Conservation (phyloP, 73 alveolate species). For the Symbiodinium natans region DNA sequence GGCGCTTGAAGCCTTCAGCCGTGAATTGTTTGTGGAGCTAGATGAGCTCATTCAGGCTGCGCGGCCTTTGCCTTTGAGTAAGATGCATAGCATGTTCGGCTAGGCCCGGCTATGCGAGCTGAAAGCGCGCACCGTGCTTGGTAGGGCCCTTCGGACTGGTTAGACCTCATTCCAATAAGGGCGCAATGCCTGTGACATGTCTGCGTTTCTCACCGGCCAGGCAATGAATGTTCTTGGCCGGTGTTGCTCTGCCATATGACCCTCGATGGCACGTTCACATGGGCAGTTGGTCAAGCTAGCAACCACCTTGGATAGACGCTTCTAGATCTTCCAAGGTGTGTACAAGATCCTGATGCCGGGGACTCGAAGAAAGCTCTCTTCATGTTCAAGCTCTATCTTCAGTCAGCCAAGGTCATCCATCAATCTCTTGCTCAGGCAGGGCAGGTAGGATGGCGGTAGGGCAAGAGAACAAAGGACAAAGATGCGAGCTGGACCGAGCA, state of each 20-base stretch:
- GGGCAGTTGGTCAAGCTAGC: too few species aligned
- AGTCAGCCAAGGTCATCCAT: slow-evolving; percentile 39
- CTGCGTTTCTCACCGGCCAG: neutral
- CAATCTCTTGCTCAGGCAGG: slow-evolving; percentile 54
- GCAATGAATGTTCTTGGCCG: slow-evolving; percentile 87
- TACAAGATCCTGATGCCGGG: slow-evolving; percentile 23
- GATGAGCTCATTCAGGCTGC: slow-evolving; percentile 71
- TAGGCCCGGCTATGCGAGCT: slow-evolving; percentile 75
- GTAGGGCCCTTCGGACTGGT: neutral
- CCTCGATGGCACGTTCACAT: neutral
- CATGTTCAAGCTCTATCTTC: neutral
- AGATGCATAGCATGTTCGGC: too few species aligned
- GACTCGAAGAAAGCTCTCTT: neutral
- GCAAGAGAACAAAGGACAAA: too few species aligned
- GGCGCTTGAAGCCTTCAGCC: slow-evolving; percentile 73
- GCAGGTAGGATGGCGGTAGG: too few species aligned
- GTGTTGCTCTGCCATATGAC: slow-evolving; percentile 69
- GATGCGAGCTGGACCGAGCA: too few species aligned
- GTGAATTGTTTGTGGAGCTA: slow-evolving; percentile 77
- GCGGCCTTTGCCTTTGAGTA: too few species aligned
- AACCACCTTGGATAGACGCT: too few species aligned
- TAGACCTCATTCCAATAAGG: neutral
- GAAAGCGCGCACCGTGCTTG: slow-evolving; percentile 82
- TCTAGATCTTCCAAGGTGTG: too few species aligned
- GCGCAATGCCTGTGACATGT: neutral